These are phyloP conservation scores for Tulasnella sp. DNA, from an alignment of 768 basidiomycete genomes.

Conservation along the genomic window DNA sequence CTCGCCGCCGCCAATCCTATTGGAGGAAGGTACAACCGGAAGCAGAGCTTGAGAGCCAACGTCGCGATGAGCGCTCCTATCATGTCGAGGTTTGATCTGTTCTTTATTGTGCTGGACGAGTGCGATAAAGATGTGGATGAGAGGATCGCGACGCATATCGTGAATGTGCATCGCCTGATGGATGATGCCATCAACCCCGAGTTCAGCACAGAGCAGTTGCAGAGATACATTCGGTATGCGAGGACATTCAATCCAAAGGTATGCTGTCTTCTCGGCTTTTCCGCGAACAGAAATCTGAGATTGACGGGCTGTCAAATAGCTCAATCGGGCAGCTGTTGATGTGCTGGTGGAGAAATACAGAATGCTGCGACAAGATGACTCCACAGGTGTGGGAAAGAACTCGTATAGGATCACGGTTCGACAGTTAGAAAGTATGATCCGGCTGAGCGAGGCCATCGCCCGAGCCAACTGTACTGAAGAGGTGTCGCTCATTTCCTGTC, in stretches of 20 bases:
- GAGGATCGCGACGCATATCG: constrained; percentile 93
- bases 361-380: constrained; percentile 82
- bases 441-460: constrained; percentile 92
- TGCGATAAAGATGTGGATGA: constrained; percentile 87
- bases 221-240: constrained; percentile 94
- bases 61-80: constrained; percentile 97
- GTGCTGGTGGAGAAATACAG: constrained; percentile 94
- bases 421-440: constrained; percentile 97
- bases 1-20: constrained; percentile 96
- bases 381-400: constrained; percentile 74
- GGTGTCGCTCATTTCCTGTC: constrained; percentile 34
- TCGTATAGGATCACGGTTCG: constrained; percentile 97
- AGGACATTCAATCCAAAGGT: constrained; percentile 97
- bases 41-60: constrained; percentile 82
- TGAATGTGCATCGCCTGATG: constrained; percentile 92
- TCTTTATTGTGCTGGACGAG: constrained; percentile 96
- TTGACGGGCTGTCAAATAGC: constrained; percentile 37
- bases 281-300: constrained; percentile 4
- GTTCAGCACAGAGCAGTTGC: constrained; percentile 92
- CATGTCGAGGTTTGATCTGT: constrained; percentile 97
- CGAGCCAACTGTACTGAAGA: constrained; percentile 93
- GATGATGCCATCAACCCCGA: constrained; percentile 93
- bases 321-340: constrained; percentile 86
- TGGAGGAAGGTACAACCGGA: constrained; percentile 93
- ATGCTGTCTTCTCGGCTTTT: constrained; percentile 15